Evolutionary conservation across 2,329 filamentous ascomycete species (phyloP).

Genomic region (Nigrospora oryzae): DNA sequence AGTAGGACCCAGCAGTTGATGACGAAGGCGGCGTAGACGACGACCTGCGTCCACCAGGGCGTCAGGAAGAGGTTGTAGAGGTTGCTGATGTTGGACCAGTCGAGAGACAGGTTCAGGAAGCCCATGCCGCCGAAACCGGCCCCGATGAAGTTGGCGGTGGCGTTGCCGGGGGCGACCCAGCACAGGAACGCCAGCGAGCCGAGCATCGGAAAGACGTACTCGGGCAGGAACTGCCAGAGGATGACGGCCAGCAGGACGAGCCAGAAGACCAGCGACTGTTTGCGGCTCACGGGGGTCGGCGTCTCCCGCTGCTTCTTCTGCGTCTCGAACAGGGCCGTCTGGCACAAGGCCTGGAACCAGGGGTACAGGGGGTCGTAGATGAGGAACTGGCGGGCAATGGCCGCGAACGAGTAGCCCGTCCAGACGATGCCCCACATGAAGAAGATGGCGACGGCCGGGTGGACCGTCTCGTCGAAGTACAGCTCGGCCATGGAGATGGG

Average conservation of each 20-base stretch:
- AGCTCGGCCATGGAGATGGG: conserved; percentile 47
- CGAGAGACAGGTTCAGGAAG: conserved; percentile 48
- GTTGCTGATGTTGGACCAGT: conserved; percentile 53
- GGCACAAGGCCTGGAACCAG: conserved; percentile 41
- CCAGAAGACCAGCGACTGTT: conserved; percentile 51
- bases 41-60: conserved; percentile 51
- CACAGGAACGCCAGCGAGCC: conserved; percentile 53
- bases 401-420: conserved; percentile 50
- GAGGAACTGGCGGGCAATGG: conserved; percentile 46
- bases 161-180: conserved; percentile 52
- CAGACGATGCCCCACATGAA: conserved; percentile 54
- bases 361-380: conserved; percentile 50
- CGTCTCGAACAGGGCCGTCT: conserved; percentile 51
- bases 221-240: conserved; percentile 54
- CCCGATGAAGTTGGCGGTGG: conserved; percentile 51
- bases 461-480: conserved; percentile 43
- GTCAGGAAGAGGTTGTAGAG: conserved; percentile 43
- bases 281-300: conserved; percentile 37
- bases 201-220: conserved; percentile 51
- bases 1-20: conserved; percentile 50
- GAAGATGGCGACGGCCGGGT: conserved; percentile 45
- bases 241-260: conserved; percentile 40
- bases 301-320: conserved; percentile 41
- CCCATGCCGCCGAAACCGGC: conserved; percentile 55
- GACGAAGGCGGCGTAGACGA: conserved; percentile 45